phyloP scores from a whole-genome alignment of 176 grass and related monocot species.

The Hordeum marinum region DNA sequence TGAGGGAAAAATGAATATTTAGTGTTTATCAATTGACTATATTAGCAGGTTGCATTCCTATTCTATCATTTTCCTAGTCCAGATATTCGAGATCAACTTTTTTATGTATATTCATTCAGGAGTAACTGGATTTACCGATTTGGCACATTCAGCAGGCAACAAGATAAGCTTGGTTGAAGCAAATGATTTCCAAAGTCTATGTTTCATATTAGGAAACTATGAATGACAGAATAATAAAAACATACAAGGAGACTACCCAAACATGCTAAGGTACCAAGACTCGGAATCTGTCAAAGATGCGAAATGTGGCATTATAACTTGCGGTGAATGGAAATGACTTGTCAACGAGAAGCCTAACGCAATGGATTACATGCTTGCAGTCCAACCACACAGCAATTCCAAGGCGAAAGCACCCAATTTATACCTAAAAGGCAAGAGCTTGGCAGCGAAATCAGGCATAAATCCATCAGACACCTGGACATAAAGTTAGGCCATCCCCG shows the following conservation, averaged over 20 bases:
- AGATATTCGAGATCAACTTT: neutral
- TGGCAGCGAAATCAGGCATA: slow-evolving; percentile 5
- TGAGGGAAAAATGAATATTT: slow-evolving; percentile 1
- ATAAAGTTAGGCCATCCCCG: neutral
- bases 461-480: neutral
- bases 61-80: neutral
- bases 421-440: neutral
- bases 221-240: neutral
- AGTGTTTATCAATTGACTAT: neutral
- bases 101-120: too few relatives aligned
- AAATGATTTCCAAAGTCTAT: slow-evolving; percentile 3
- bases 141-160: neutral
- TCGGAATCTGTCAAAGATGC: neutral
- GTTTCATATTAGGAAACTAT: neutral
- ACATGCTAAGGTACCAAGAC: neutral
- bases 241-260: neutral
- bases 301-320: neutral
- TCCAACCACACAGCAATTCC: neutral
- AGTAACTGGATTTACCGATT: neutral
- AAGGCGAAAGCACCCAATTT: neutral
- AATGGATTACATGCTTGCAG: neutral
- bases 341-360: neutral
- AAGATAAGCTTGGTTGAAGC: neutral
- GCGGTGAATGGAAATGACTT: neutral
- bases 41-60: neutral